A percentile compares a stretch with the other conserved stretches of the same genome.
Evolutionary conservation across 768 basidiomycete genomes (phyloP).

Genomic region (Glaciozyma martinii): DNA sequence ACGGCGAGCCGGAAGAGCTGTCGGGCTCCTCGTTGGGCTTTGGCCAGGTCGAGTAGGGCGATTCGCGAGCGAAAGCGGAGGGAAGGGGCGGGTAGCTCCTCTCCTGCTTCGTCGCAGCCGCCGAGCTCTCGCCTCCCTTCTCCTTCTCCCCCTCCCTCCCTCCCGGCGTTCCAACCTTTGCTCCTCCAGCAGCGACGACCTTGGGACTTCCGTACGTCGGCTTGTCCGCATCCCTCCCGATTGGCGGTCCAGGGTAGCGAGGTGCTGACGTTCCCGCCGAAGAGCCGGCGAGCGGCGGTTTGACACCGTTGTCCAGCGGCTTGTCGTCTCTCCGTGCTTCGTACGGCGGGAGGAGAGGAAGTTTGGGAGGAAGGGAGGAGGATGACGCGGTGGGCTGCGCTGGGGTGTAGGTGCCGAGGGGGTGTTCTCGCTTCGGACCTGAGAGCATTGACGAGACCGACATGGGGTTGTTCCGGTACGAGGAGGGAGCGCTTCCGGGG

Average conservation of each 20-base stretch:
- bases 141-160: background rate
- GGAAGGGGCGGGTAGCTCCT: conserved; percentile 24
- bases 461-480: conserved; percentile 21
- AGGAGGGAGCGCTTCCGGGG: background rate
- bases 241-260: no score
- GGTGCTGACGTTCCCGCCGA: no score
- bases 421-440: conserved; percentile 10
- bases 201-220: no score
- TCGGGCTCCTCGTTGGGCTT: background rate
- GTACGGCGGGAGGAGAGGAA: background rate
- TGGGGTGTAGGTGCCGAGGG: background rate
- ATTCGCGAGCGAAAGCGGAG: conserved; percentile 26
- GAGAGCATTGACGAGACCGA: conserved; percentile 29
- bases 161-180: background rate
- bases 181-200: no score
- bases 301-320: no score
- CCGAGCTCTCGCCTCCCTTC: background rate
- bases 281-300: no score
- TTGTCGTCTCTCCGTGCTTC: no score
- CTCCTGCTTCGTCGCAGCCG: background rate
- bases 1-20: background rate
- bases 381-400: background rate
- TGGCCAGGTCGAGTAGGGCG: conserved; percentile 20
- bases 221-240: no score
- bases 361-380: background rate